Evolutionary conservation across 1,139 yeast genomes (phyloP).

Genomic region (Blastobotrys indianensis): DNA sequence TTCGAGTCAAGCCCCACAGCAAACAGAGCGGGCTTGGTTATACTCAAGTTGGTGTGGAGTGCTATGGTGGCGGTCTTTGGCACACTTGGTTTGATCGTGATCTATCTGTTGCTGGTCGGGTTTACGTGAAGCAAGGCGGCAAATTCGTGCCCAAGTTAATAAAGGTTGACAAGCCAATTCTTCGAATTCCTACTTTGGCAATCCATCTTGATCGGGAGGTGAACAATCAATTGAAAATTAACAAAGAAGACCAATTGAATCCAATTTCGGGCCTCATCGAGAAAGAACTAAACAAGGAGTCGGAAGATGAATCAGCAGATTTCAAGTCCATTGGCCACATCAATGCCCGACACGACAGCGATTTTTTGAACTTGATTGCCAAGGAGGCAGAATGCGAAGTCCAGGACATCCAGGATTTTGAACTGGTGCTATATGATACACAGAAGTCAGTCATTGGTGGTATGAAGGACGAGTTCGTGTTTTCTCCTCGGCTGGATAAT

Average conservation of each 20-base stretch:
- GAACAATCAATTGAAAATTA: constrained; percentile 75
- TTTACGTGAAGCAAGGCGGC: constrained; percentile 54
- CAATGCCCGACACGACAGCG: constrained; percentile 68
- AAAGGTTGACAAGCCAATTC: constrained; percentile 73
- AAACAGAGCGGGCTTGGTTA: constrained; percentile 62
- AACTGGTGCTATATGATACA: constrained; percentile 79
- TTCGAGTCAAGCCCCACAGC: constrained; percentile 85
- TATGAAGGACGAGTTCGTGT: constrained; percentile 79
- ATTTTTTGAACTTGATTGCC: constrained; percentile 64
- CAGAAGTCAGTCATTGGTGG: constrained; percentile 85
- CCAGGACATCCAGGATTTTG: constrained; percentile 76
- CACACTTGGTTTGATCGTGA: constrained; percentile 82
- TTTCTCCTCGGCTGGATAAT: constrained; percentile 90
- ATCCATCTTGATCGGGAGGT: constrained; percentile 82
- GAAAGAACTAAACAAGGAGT: constrained; percentile 29
- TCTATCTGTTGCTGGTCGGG: constrained; percentile 86
- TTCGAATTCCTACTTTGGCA: constrained; percentile 92
- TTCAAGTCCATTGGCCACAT: constrained; percentile 63
- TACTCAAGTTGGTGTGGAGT: constrained; percentile 86
- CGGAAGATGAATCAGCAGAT: constrained; percentile 39
- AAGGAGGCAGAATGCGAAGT: constrained; percentile 44
- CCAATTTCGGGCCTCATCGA: constrained; percentile 78
- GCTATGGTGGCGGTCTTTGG: constrained; percentile 94
- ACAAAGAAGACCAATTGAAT: constrained; percentile 76
- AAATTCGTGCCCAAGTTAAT: constrained; percentile 59